Conservation (phyloP, 441 rosid genomes). For the Erodium chrysanthum region DNA sequence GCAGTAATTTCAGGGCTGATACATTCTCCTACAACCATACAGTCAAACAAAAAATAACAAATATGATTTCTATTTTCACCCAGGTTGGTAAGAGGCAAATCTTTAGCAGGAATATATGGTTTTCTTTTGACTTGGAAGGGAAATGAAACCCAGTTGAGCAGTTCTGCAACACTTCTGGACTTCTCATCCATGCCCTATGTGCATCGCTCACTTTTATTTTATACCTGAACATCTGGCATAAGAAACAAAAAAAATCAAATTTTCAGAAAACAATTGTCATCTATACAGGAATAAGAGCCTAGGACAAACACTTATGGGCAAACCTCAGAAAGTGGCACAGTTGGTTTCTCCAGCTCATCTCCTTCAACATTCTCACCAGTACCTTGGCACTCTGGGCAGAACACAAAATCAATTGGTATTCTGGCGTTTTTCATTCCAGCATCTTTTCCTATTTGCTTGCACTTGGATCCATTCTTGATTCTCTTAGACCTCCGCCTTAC, state of each 20-base stretch:
- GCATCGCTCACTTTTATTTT: conserved; percentile 70
- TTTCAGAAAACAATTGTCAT: conserved; percentile 4
- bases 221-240: conserved; percentile 58
- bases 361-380: conserved; percentile 52
- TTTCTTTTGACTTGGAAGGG: conserved; percentile 34
- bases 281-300: neutral
- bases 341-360: conserved; percentile 51
- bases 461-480: conserved; percentile 37
- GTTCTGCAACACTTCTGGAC: conserved; percentile 60
- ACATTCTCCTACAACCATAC: conserved; percentile 54
- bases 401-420: conserved; percentile 42
- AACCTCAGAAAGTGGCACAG: conserved; percentile 73
- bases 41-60: conserved; percentile 11
- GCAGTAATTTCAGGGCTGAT: conserved; percentile 39
- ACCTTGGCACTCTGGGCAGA: conserved; percentile 96
- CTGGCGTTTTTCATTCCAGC: conserved; percentile 23
- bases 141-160: conserved; percentile 76
- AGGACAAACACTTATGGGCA: conserved; percentile 4
- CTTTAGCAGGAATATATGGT: conserved; percentile 15
- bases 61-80: conserved; percentile 3
- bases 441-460: conserved; percentile 28
- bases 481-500: conserved; percentile 43
- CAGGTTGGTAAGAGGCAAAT: neutral
- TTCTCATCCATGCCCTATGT: conserved; percentile 76
- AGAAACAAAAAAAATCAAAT: conserved; percentile 13